These are phyloP conservation scores for Candida piceae DNA, from an alignment of 805 yeast species.

Conservation along the genomic window DNA sequence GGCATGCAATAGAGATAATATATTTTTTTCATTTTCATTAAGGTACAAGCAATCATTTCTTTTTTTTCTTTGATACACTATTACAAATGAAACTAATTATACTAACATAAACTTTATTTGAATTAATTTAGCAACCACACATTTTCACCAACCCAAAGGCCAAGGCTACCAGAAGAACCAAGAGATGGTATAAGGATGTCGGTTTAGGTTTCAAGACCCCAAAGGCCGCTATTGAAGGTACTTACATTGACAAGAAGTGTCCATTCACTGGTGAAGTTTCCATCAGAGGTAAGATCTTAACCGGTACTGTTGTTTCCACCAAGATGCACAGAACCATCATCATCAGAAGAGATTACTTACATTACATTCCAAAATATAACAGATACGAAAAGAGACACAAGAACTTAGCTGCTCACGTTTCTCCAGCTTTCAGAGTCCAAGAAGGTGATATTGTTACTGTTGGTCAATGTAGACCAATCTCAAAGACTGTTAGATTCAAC, in stretches of 20 bases:
- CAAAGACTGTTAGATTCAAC: slow-evolving; percentile 99
- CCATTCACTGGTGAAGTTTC: slow-evolving; percentile 97
- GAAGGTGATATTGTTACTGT: slow-evolving; percentile 99
- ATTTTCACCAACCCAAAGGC: slow-evolving; percentile 99
- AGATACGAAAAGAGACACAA: slow-evolving; percentile 99
- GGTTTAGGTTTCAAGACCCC: slow-evolving; percentile 99
- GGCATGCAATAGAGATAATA: too few species aligned
- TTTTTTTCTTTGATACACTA: too few species aligned
- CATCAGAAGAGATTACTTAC: slow-evolving; percentile 99
- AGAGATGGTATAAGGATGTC: slow-evolving; percentile 99
- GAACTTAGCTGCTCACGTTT: slow-evolving; percentile 99
- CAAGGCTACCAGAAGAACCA: slow-evolving; percentile 96
- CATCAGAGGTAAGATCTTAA: slow-evolving; percentile 98
- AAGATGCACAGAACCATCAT: slow-evolving; percentile 99
- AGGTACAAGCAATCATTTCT: too few species aligned
- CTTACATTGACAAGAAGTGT: slow-evolving; percentile 99
- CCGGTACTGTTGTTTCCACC: slow-evolving; percentile 99
- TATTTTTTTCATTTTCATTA: too few species aligned
- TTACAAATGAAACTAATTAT: too few species aligned
- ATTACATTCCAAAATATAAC: slow-evolving; percentile 99
- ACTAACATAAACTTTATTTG: slow-evolving; percentile 1
- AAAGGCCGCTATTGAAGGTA: slow-evolving; percentile 95
- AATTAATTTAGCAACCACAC: slow-evolving; percentile 84
- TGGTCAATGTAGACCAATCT: slow-evolving; percentile 99
- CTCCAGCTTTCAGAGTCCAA: slow-evolving; percentile 99